phyloP scores from a whole-genome alignment of 768 basidiomycete species.

The Russula vinacea region DNA sequence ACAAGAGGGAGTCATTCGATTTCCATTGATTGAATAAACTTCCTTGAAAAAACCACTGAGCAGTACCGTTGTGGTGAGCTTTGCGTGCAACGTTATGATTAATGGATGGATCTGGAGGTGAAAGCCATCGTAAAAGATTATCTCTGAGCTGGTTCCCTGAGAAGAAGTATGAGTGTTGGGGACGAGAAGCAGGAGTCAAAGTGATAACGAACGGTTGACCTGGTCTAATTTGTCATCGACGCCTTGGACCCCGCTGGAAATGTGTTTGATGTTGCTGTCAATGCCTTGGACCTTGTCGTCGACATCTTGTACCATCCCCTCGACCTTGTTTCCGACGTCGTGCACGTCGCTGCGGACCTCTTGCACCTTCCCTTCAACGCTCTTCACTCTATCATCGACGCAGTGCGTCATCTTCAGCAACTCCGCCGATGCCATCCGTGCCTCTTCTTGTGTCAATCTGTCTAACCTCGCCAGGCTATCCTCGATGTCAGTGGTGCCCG shows the following conservation, averaged over 20 bases:
- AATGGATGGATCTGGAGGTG: neutral
- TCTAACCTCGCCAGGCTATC: neutral
- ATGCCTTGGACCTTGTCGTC: neutral
- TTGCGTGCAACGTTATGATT: neutral
- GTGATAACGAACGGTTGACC: neutral
- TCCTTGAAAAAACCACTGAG: constrained; percentile 3
- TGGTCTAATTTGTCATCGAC: neutral
- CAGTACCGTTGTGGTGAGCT: neutral
- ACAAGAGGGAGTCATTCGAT: neutral
- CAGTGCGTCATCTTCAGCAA: neutral
- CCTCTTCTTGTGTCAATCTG: constrained; percentile 5
- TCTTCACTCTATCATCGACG: neutral
- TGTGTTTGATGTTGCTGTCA: neutral
- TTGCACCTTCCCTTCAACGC: neutral
- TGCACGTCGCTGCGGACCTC: no score
- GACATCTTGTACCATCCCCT: neutral
- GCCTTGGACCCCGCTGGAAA: no score
- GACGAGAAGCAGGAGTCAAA: no score
- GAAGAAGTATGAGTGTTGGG: neutral
- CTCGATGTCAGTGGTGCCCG: neutral
- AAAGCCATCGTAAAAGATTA: neutral
- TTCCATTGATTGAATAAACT: neutral
- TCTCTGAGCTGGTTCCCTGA: neutral
- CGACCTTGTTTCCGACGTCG: neutral
- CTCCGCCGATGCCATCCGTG: neutral